These are phyloP conservation scores for Rhodotorula diobovata DNA, from an alignment of 768 basidiomycete species.

Conservation along the genomic window DNA sequence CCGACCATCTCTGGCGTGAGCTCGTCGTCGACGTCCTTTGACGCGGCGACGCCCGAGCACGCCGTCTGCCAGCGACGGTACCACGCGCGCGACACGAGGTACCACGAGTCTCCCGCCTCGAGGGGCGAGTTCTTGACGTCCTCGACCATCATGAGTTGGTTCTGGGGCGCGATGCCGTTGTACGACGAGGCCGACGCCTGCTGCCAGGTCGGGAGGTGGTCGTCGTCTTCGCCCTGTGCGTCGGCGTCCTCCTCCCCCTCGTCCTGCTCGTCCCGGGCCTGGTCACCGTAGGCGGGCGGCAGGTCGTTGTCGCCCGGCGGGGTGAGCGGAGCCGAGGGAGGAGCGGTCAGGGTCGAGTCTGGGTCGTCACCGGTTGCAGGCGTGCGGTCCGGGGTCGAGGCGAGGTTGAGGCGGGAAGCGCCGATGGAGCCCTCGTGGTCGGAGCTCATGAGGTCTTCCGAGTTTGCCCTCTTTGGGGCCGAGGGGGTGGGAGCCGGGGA, in stretches of 20 bases:
- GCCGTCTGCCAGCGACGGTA: conserved; percentile 70
- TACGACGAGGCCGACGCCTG: conserved; percentile 12
- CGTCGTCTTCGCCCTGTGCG: conserved; percentile 4
- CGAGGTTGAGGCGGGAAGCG: conserved; percentile 49
- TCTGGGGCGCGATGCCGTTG: conserved; percentile 47
- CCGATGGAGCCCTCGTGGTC: conserved; percentile 58
- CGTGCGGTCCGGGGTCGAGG: conserved; percentile 25
- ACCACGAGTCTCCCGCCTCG: conserved; percentile 70
- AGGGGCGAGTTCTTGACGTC: conserved; percentile 50
- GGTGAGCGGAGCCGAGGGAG: not conserved
- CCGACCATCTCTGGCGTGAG: conserved; percentile 49
- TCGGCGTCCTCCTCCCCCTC: conserved; percentile 3
- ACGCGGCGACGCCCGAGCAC: conserved; percentile 53
- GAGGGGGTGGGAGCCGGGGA: conserved; percentile 7
- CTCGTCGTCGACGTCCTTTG: conserved; percentile 55
- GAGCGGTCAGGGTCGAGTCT: conserved; percentile 49
- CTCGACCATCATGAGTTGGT: conserved; percentile 58
- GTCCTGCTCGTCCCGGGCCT: conserved; percentile 33
- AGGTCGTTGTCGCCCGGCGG: not conserved
- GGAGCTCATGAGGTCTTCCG: conserved; percentile 26
- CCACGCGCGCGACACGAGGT: conserved; percentile 67
- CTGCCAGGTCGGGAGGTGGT: conserved; percentile 38
- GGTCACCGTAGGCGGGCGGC: not conserved
- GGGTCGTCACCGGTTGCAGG: not conserved
- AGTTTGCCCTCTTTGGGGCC: conserved; percentile 46